Base-by-base conservation (phyloP, 257 asterid genomes). In the Cruciata laevipes region DNA sequence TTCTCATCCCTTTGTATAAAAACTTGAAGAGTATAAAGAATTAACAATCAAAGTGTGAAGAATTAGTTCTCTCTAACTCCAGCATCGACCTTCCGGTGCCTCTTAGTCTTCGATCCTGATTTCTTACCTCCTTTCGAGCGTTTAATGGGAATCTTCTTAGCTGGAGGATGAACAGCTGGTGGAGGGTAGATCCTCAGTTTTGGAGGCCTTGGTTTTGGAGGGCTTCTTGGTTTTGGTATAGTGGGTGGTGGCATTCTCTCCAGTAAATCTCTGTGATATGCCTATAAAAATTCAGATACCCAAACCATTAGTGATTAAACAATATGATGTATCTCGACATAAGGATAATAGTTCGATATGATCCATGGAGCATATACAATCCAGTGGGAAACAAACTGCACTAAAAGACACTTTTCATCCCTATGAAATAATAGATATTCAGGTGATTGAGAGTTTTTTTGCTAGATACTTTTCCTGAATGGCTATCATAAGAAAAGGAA, bases 231-330 rank as follows among this genome's bases (percentile, higher is more conserved):
- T 59, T 37, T 68, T 61, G 84, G 79, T 80, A 75, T 9, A 57
- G 16, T 6, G 55, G 69, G 95, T 65, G 92, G 92, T 67, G 92
- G 92, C 83, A 83, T 86, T 80, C 82, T 89, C 73, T 83, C 91
- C 84, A 94, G 67, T 72, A 94, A 58, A 65, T 93, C 96, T 77
- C 94, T 82, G 80, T 93, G 99, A 82, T 90, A 93, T 63, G 85
- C 87, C 99, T 90, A 91, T 52, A 76, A 69, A 69, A 61, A 55
- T 40, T 68, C 63, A 44, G 58, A 60, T 71, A 55, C 67, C 30
- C 37, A 72, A 63, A 25, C 67, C 66, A 67, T 44, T 59, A n/a
- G 20, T 55, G 25, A 63, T 17, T n/a, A 12, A 12, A 17, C 7
- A 12, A 27, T 61, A 16, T 6, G 14, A 27, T 21, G 17, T 9